phyloP scores from a whole-genome alignment of 176 grass and related monocot genomes.

The Alopecurus myosuroides region DNA sequence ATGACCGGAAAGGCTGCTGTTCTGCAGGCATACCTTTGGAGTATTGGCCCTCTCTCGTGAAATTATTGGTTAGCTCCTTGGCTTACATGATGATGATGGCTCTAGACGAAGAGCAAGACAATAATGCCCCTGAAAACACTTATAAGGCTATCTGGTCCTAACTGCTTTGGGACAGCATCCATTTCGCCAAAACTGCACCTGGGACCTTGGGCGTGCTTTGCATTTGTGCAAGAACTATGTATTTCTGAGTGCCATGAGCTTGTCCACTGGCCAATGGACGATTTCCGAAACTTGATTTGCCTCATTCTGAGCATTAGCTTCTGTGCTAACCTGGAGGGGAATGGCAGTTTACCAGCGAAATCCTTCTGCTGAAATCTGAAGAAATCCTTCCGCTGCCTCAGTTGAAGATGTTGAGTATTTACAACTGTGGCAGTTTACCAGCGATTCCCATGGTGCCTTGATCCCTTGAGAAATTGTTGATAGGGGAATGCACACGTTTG shows the following conservation, averaged over 20 bases:
- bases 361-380: too few species aligned
- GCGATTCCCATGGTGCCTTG: not conserved
- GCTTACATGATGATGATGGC: not conserved
- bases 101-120: not conserved
- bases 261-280: not conserved
- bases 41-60: not conserved
- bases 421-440: not conserved
- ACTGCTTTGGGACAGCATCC: not conserved
- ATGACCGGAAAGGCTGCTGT: not conserved
- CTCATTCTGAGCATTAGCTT: fast-evolving
- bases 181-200: not conserved
- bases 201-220: not conserved
- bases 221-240: not conserved
- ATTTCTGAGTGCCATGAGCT: not conserved
- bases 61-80: not conserved
- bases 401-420: not conserved
- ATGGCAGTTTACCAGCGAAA: too few species aligned
- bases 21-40: not conserved
- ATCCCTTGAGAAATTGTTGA: not conserved
- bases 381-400: not conserved
- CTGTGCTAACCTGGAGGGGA: not conserved
- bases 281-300: not conserved
- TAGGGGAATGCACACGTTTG: not conserved
- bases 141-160: fast-evolving
- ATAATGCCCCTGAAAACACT: not conserved